These are phyloP conservation scores for Rhizomucor miehei DNA, from an alignment of 371 early-diverging fungal genomes.

Conservation along the genomic window DNA sequence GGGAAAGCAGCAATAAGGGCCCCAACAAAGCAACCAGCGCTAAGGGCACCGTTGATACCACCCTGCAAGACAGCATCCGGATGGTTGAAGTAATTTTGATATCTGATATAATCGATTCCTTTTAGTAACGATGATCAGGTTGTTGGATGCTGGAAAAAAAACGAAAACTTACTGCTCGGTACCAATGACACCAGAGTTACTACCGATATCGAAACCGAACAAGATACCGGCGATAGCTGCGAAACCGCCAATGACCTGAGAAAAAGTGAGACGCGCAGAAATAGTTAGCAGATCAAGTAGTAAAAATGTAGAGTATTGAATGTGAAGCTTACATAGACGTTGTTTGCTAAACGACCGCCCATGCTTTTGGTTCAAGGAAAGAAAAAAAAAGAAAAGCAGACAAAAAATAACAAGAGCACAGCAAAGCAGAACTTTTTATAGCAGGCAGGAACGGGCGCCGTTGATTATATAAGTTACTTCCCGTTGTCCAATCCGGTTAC, in stretches of 20 bases:
- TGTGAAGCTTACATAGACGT: slow-evolving; percentile 33
- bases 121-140: background rate
- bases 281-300: background rate
- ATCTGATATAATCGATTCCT: slow-evolving; percentile 17
- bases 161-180: slow-evolving; percentile 33
- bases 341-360: slow-evolving; percentile 17
- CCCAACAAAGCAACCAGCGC: slow-evolving; percentile 33
- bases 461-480: slow-evolving; percentile 8
- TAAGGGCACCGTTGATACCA: slow-evolving; percentile 57
- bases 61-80: slow-evolving; percentile 56
- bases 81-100: slow-evolving; percentile 52
- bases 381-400: slow-evolving; percentile 5
- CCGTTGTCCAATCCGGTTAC: background rate
- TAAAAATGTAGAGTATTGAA: background rate
- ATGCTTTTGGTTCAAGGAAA: slow-evolving; percentile 1
- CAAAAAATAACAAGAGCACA: slow-evolving; percentile 1
- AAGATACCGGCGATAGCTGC: slow-evolving; percentile 60
- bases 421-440: slow-evolving; percentile 2
- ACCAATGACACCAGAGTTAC: slow-evolving; percentile 58
- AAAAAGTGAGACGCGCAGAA: slow-evolving; percentile 7
- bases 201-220: slow-evolving; percentile 64
- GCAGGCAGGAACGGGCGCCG: background rate
- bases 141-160: background rate
- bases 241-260: slow-evolving; percentile 51
- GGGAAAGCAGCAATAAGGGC: slow-evolving; percentile 27